These are phyloP conservation scores for Ceratocystis lukuohia DNA, from an alignment of 2,329 filamentous ascomycete genomes.

Conservation along the genomic window DNA sequence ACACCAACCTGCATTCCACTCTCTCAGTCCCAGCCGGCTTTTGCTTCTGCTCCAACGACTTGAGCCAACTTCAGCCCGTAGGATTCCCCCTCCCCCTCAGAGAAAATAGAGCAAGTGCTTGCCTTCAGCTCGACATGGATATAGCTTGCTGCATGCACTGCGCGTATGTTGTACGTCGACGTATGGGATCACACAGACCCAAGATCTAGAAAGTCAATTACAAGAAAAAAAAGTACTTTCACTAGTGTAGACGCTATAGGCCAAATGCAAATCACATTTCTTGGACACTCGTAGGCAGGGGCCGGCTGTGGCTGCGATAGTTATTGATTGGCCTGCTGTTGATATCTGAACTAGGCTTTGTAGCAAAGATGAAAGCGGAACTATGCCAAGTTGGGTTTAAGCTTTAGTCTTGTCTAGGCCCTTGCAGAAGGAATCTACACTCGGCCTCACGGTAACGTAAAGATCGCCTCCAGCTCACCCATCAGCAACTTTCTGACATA, in stretches of 20 bases:
- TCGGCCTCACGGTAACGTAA: not conserved
- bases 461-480: not conserved
- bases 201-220: no score
- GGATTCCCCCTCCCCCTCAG: not conserved
- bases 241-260: not conserved
- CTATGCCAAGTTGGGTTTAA: not conserved
- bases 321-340: not conserved
- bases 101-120: not conserved
- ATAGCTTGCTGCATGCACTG: not conserved
- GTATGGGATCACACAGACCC: not conserved
- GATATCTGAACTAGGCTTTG: not conserved
- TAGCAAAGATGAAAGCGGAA: not conserved
- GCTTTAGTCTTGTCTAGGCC: not conserved
- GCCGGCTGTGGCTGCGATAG: not conserved
- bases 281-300: not conserved
- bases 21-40: not conserved
- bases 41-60: no score
- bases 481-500: not conserved
- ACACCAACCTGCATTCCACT: not conserved
- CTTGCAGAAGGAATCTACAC: not conserved
- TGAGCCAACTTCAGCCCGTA: not conserved
- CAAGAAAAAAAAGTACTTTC: not conserved
- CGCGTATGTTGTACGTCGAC: not conserved
- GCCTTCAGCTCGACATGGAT: conserved; percentile 9
- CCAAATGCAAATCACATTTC: not conserved